A percentile compares a stretch with the other conserved stretches of the same genome.
These are phyloP conservation scores for Camelina sativa DNA, from an alignment of 345 rosid genomes.

Conservation along the genomic window DNA sequence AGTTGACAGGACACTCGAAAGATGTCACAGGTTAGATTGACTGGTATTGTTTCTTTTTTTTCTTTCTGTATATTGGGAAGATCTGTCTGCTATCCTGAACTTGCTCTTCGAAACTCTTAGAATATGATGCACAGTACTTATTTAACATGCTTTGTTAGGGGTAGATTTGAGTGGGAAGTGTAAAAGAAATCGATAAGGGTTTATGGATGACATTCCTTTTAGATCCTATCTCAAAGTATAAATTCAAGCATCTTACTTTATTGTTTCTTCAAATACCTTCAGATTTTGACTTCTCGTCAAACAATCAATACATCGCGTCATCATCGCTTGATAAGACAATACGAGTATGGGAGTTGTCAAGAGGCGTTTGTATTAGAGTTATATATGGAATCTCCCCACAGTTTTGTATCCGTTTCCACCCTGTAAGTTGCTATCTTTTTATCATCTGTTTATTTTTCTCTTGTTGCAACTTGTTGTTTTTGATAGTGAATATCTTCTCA, in stretches of 20 bases:
- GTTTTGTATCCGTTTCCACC: constrained; percentile 92
- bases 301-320: constrained; percentile 94
- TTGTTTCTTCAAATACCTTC: constrained; percentile 47
- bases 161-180: constrained; percentile 4
- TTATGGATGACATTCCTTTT: constrained; percentile 7
- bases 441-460: not conserved
- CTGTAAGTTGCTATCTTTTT: constrained; percentile 59
- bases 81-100: constrained; percentile 25
- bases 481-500: constrained; percentile 6
- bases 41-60: constrained; percentile 66
- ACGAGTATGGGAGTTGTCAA: constrained; percentile 93
- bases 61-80: constrained; percentile 44
- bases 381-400: constrained; percentile 88
- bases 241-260: constrained; percentile 9
- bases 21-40: constrained; percentile 98
- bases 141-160: not conserved
- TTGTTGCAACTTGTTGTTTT: not conserved
- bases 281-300: constrained; percentile 99
- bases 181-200: not conserved
- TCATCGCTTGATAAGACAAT: constrained; percentile 95
- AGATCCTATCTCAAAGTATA: not conserved
- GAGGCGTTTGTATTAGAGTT: constrained; percentile 93
- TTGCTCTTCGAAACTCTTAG: constrained; percentile 9
- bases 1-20: constrained; percentile 75
- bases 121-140: constrained; percentile 10